Evolutionary conservation across 1,284 basidiomycete species (phyloP), one percentile per base, ranked within the genome.

Genomic region (Austroboletus niveus): DNA sequence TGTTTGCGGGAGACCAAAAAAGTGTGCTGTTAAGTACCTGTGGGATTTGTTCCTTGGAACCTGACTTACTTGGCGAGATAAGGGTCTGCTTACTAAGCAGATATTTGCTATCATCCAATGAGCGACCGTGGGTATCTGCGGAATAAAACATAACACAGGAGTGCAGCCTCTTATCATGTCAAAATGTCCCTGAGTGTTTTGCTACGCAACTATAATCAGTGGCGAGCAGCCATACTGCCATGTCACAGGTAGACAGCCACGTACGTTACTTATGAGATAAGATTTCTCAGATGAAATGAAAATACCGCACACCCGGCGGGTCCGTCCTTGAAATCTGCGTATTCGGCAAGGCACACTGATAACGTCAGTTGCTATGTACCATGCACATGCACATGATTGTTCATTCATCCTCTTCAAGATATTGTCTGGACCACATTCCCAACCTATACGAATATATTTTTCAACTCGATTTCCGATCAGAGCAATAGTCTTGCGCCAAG

Each of bases 51-150:
- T 42, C 57, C 46, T 54, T 34, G 34, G 29, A 31, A 5, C 40
- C 20, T 44, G 20, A 24, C 42, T 41, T 30, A 36, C 38, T 57
- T 56, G 57, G 61, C 61, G 42, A 56, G 65, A 68, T 65, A 65
- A 65, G 62, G 42, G 10, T 6, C 0, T 31, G 55, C 55, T 65
- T 57, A 65, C 54, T 67, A 61, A 65, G 52, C 58, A 36, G 1
- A 31, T 50, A 45, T 42, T 14, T 11, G 30, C 46, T 63, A 63
- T 63, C 61, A 52, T 49, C 61, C 61, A 63, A 63, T 63, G 22
- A 60, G 27, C 20, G 6, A 7, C 41, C 3, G 17, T 22, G 27
- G 39, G 47, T 48, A 17, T n/a, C 40, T 34, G 31, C 14, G 12
- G 36, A 27, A 52, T 27, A 51, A 38, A 48, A 52, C 20, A 50